Evolutionary conservation across 1,284 basidiomycete species (phyloP).

Genomic region (Puccinia horiana): DNA sequence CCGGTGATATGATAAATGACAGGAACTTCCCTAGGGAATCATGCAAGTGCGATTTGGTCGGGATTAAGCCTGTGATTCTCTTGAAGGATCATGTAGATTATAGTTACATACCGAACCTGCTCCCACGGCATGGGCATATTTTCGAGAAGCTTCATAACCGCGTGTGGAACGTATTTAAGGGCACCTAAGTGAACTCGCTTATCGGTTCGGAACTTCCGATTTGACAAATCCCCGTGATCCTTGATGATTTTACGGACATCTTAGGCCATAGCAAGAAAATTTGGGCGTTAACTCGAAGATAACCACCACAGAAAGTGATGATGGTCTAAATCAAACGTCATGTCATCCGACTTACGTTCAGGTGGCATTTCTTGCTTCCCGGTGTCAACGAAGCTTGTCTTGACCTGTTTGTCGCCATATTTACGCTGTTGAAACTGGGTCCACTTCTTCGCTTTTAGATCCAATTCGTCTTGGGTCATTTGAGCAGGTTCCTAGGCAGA

Average conservation of each 20-base stretch:
- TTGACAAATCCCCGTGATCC: slow-evolving; percentile 60
- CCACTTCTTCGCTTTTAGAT: slow-evolving; percentile 89
- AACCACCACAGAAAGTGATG: slow-evolving; percentile 64
- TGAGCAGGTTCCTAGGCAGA: slow-evolving; percentile 53
- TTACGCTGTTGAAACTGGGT: slow-evolving; percentile 86
- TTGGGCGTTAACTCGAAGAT: slow-evolving; percentile 61
- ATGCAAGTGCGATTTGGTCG: not conserved
- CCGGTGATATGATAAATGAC: slow-evolving; percentile 99
- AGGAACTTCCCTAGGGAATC: slow-evolving; percentile 81
- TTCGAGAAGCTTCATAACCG: slow-evolving; percentile 97
- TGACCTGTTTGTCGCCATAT: slow-evolving; percentile 78
- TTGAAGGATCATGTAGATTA: slow-evolving; percentile 13
- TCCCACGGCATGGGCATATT: slow-evolving; percentile 99
- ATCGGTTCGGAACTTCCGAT: slow-evolving; percentile 81
- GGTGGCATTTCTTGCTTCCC: slow-evolving; percentile 74
- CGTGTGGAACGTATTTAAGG: slow-evolving; percentile 97
- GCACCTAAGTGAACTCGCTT: slow-evolving; percentile 98
- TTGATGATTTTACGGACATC: slow-evolving; percentile 58
- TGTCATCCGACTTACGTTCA: slow-evolving; percentile 74
- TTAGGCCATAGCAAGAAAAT: not conserved
- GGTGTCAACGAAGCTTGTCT: slow-evolving; percentile 84
- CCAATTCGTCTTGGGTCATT: slow-evolving; percentile 74
- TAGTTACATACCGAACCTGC: slow-evolving; percentile 29
- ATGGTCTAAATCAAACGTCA: slow-evolving; percentile 74
- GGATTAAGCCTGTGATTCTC: slow-evolving; percentile 8